Conservation (phyloP, 495 filamentous ascomycete genomes). For the Diplogelasinospora grovesii region DNA sequence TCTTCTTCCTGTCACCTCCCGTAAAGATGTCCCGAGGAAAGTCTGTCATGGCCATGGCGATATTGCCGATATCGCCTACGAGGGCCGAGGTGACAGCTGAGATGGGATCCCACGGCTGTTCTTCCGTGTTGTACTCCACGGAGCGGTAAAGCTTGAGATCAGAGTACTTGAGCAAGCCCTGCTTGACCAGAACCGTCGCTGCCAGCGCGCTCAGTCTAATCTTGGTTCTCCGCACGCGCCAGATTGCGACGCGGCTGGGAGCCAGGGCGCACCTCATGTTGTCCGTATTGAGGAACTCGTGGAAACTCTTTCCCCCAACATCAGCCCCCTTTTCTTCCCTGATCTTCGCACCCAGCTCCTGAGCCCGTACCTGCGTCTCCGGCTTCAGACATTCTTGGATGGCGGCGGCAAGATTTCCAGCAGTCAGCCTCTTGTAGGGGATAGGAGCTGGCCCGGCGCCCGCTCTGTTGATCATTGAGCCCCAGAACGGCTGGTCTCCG, state of each 20-base stretch:
- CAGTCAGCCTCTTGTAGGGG: constrained; percentile 60
- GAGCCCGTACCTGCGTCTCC: constrained; percentile 48
- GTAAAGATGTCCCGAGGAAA: constrained; percentile 67
- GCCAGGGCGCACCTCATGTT: constrained; percentile 56
- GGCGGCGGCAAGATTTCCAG: constrained; percentile 54
- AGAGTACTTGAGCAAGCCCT: constrained; percentile 53
- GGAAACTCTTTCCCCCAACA: constrained; percentile 61
- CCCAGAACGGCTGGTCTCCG: constrained; percentile 83
- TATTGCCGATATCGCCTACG: constrained; percentile 63
- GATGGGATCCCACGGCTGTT: constrained; percentile 66
- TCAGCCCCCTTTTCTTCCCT: constrained; percentile 57
- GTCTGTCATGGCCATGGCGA: constrained; percentile 77
- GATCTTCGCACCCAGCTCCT: constrained; percentile 54
- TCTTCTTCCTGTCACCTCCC: constrained; percentile 31
- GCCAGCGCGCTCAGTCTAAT: constrained; percentile 63
- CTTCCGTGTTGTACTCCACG: constrained; percentile 63
- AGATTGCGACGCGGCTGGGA: constrained; percentile 60
- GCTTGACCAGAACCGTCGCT: constrained; percentile 55
- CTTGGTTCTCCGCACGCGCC: constrained; percentile 58
- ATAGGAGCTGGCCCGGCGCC: constrained; percentile 69
- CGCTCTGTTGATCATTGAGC: constrained; percentile 62
- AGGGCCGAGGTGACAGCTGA: constrained; percentile 66
- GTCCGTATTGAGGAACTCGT: constrained; percentile 57
- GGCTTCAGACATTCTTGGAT: constrained; percentile 54
- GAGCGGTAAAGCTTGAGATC: constrained; percentile 66